Percentiles rank a stretch among this genome's conserved stretches.
phyloP scores from a whole-genome alignment of 139 green algal genomes.

The Trebouxia sp. region DNA sequence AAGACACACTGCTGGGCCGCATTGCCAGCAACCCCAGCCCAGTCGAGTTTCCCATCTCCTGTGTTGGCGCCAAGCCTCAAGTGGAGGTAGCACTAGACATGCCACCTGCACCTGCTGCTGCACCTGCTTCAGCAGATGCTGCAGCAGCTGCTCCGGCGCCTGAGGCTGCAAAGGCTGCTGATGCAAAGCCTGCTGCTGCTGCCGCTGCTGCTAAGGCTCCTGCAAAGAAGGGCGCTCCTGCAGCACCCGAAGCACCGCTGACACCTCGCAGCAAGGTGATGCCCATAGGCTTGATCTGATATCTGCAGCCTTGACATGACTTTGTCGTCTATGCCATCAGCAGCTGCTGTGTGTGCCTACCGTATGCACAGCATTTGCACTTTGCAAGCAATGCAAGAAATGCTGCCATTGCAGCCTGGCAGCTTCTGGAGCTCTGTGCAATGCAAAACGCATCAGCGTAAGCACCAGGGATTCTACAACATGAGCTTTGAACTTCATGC shows the following conservation, averaged over 20 bases:
- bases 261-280: conserved; percentile 27
- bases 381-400: too few relatives aligned
- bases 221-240: not conserved
- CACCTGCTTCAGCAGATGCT: not conserved
- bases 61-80: conserved; percentile 62
- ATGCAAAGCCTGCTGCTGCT: conserved; percentile 17
- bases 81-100: conserved; percentile 44
- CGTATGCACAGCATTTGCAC: too few relatives aligned
- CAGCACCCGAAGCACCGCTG: not conserved
- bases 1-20: conserved; percentile 24
- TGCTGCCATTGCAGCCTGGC: too few relatives aligned
- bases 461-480: too few relatives aligned
- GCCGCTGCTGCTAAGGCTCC: not conserved
- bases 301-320: not conserved
- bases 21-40: conserved; percentile 71
- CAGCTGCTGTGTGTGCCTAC: not conserved
- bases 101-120: not conserved
- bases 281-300: not conserved
- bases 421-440: too few relatives aligned
- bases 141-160: not conserved
- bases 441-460: too few relatives aligned
- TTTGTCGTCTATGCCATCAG: not conserved
- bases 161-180: not conserved
- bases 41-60: conserved; percentile 67
- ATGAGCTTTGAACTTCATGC: too few relatives aligned